Evolutionary conservation across 2,329 filamentous ascomycete genomes (phyloP).

Genomic region (Madurella fahalii): DNA sequence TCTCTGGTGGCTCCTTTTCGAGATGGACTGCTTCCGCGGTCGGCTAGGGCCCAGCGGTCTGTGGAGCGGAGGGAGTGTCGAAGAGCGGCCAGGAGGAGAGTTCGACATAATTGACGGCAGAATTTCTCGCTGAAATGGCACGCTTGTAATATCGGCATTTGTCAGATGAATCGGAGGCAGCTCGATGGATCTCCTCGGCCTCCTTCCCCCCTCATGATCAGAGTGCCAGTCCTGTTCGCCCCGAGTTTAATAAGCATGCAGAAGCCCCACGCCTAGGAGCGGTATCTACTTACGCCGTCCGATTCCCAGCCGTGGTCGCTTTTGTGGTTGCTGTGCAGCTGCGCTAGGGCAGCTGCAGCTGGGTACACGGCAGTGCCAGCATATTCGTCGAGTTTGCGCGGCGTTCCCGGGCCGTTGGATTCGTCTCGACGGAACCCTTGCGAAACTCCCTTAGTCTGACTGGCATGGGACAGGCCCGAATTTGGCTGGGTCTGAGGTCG

Average conservation of each 20-base stretch:
- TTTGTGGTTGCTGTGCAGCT: conserved; percentile 68
- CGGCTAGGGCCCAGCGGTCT: conserved; percentile 66
- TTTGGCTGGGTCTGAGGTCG: conserved; percentile 34
- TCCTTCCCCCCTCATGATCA: conserved; percentile 62
- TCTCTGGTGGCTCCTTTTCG: conserved; percentile 78
- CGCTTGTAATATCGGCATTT: conserved; percentile 63
- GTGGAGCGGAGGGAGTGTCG: conserved; percentile 80
- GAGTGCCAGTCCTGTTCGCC: conserved; percentile 63
- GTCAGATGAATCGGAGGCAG: conserved; percentile 63
- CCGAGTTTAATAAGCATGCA: conserved; percentile 10
- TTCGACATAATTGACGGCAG: conserved; percentile 77
- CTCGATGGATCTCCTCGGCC: conserved; percentile 65
- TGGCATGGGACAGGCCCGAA: conserved; percentile 28
- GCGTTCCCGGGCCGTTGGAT: conserved; percentile 62
- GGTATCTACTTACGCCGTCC: conserved; percentile 58
- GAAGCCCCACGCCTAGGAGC: conserved; percentile 1
- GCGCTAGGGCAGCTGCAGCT: conserved; percentile 81
- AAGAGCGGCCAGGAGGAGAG: conserved; percentile 82
- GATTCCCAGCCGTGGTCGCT: conserved; percentile 73
- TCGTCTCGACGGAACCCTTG: conserved; percentile 65
- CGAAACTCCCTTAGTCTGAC: conserved; percentile 47
- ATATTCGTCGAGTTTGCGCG: conserved; percentile 66
- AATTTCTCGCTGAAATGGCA: conserved; percentile 70
- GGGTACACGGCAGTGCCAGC: conserved; percentile 60
- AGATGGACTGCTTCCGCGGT: conserved; percentile 80